Base-by-base conservation (phyloP, 768 basidiomycete species). In the Xanthoconium stramineum region DNA sequence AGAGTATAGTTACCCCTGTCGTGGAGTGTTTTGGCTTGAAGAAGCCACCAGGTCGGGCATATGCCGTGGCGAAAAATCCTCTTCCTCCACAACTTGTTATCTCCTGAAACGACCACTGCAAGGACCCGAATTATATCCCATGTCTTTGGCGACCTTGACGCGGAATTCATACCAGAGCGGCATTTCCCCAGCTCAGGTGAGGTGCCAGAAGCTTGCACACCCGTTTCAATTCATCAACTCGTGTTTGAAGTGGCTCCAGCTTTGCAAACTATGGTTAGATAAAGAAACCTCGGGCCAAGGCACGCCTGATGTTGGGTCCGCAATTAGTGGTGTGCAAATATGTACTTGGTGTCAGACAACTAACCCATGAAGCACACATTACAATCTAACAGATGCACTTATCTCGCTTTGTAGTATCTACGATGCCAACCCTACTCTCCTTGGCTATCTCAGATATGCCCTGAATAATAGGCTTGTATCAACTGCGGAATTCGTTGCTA, bases 101-200 rank as follows among this genome's bases (percentile, higher is more conserved):
- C 17, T 20, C 36, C 35, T 10, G 2, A 29, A 47, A 24, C 48
- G 14, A 46, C 19, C 28, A 46, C 39, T 9, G 3, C 19, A n/a
- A 46, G 37, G 39, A 32, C 4, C 19, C 10, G 36, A 50, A 42
- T 19, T 36, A 40, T 6, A 42, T 36, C 8, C 36, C 45, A 89
- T 90, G 88, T 86, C 87, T 37, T 67, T 91, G 38, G 79, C 78
- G 37, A 87, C 82, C 54, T 71, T 91, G 44, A 88, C 89, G 15
- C 77, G 85, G 55, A 89, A 89, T 68, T 81, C 85, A 38, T 90
- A 88, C 57, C 84, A 89, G 62, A 82, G 79, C 64, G 88, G 89
- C 8, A 70, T 89, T 19, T 76, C 85, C 47, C 74, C 88, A 20
- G 57, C 69, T 15, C 88, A 88, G 76, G 89, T 88, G 62, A 65